A percentile compares a stretch with the other conserved stretches of the same genome.
Conservation (phyloP, 163 green algal genomes). For the Prototheca wickerhamii region DNA sequence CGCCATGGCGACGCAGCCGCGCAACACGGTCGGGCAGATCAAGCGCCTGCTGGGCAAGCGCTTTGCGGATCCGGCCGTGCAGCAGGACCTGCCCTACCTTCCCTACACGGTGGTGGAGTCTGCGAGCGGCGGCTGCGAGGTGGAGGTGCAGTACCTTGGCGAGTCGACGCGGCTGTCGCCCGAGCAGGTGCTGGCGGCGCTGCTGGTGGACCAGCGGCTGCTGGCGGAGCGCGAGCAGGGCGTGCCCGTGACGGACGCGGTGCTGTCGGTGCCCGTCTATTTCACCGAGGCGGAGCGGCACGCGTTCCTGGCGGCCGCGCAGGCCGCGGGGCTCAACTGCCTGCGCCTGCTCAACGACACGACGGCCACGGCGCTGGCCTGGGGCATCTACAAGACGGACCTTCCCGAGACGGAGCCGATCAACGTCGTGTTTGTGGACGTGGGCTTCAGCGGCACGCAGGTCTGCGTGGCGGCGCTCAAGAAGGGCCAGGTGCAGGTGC, state of each 20-base stretch:
- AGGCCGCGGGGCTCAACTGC: slow-evolving; percentile 84
- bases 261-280: slow-evolving; percentile 83
- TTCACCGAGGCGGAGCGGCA: slow-evolving; percentile 79
- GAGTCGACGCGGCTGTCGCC: slow-evolving; percentile 69
- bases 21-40: slow-evolving; percentile 87
- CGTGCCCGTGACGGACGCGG: slow-evolving; percentile 74
- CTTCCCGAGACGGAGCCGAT: slow-evolving; percentile 77
- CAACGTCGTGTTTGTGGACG: slow-evolving; percentile 92
- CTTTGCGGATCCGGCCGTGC: slow-evolving; percentile 75
- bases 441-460: slow-evolving; percentile 82
- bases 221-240: slow-evolving; percentile 78
- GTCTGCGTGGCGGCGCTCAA: slow-evolving; percentile 87
- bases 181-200: slow-evolving; percentile 84
- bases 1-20: slow-evolving; percentile 77
- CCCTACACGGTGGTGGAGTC: slow-evolving; percentile 62
- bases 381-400: slow-evolving; percentile 99
- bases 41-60: slow-evolving; percentile 91
- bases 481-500: slow-evolving; percentile 78
- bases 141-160: slow-evolving; percentile 79
- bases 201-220: slow-evolving; percentile 81
- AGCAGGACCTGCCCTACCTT: slow-evolving; percentile 65
- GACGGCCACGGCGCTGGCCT: slow-evolving; percentile 89
- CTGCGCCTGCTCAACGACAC: slow-evolving; percentile 94
- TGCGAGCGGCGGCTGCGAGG: slow-evolving; percentile 59
- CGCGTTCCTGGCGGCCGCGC: slow-evolving; percentile 68